These are phyloP conservation scores for Trametes punicea DNA, from an alignment of 768 basidiomycete species.

Conservation along the genomic window DNA sequence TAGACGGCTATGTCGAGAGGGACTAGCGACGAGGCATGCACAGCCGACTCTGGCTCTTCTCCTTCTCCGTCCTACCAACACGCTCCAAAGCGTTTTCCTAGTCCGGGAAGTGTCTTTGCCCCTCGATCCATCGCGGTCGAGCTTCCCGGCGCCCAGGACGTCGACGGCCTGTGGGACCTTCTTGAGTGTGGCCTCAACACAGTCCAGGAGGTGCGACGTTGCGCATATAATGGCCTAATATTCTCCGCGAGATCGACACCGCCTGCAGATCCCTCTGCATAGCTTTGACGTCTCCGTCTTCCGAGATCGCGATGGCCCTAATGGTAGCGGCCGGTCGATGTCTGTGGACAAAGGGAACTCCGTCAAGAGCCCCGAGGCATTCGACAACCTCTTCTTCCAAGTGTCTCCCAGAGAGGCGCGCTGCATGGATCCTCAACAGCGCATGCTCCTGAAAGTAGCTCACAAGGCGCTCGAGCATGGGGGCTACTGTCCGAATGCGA, in stretches of 20 bases:
- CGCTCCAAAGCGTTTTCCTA: too few relatives aligned
- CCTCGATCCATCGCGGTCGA: constrained; percentile 69
- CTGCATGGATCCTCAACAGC: constrained; percentile 76
- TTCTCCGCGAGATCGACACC: neutral
- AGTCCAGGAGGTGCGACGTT: constrained; percentile 45
- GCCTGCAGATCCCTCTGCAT: constrained; percentile 52
- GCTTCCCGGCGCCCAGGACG: constrained; percentile 48
- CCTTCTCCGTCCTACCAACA: too few relatives aligned
- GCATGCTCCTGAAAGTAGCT: constrained; percentile 61
- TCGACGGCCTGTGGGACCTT: constrained; percentile 53
- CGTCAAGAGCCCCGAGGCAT: constrained; percentile 50
- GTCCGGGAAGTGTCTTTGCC: too few relatives aligned
- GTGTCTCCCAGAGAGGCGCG: constrained; percentile 72
- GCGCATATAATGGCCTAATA: neutral
- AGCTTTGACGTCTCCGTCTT: constrained; percentile 52
- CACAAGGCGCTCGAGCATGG: constrained; percentile 68
- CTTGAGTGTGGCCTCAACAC: constrained; percentile 57
- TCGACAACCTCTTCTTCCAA: constrained; percentile 71
- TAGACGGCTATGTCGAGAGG: too few relatives aligned
- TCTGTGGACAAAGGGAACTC: constrained; percentile 63
- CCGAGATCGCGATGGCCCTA: constrained; percentile 22
- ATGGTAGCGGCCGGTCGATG: constrained; percentile 39
- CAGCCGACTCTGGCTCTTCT: too few relatives aligned
- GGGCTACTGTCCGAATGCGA: constrained; percentile 63
- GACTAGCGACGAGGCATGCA: too few relatives aligned